These are phyloP conservation scores for Zygotorulaspora sp. DNA, from an alignment of 805 yeast species.

Conservation along the genomic window DNA sequence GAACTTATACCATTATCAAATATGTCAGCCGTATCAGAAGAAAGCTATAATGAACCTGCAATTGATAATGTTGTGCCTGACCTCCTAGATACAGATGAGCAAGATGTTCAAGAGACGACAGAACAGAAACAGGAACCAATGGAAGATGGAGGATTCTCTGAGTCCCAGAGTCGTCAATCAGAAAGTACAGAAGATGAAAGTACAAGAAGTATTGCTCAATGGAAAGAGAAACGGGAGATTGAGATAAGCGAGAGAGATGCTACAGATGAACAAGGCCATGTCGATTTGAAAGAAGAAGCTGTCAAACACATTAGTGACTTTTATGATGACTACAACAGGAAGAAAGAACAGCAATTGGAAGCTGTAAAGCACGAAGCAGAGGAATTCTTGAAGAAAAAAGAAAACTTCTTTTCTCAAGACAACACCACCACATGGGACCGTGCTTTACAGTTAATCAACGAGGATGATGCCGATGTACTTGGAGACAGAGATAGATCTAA, in stretches of 20 bases:
- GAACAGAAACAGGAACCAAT: conserved; percentile 26
- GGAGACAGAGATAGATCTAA: conserved; percentile 61
- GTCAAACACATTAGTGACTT: conserved; percentile 82
- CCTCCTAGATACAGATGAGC: conserved; percentile 30
- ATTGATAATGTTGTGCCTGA: conserved; percentile 27
- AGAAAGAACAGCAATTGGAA: conserved; percentile 65
- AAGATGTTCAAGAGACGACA: conserved; percentile 33
- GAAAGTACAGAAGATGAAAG: conserved; percentile 6
- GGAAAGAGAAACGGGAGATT: conserved; percentile 77
- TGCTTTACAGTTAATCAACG: conserved; percentile 48
- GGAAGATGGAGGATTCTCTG: conserved; percentile 41
- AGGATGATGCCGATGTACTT: conserved; percentile 42
- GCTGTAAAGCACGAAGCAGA: conserved; percentile 64
- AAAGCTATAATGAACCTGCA: conserved; percentile 4
- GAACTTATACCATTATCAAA: too few species aligned
- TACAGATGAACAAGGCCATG: conserved; percentile 57
- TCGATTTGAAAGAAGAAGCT: conserved; percentile 69
- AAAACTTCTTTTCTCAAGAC: conserved; percentile 72
- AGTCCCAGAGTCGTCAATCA: conserved; percentile 19
- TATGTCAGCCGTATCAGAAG: conserved; percentile 12
- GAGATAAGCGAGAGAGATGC: conserved; percentile 80
- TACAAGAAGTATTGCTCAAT: conserved; percentile 35
- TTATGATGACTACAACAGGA: conserved; percentile 83
- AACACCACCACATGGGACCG: conserved; percentile 74
- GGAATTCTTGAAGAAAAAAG: conserved; percentile 68